These are phyloP conservation scores for Talaromyces sp. DNA, from an alignment of 2,329 filamentous ascomycete species.

Conservation along the genomic window DNA sequence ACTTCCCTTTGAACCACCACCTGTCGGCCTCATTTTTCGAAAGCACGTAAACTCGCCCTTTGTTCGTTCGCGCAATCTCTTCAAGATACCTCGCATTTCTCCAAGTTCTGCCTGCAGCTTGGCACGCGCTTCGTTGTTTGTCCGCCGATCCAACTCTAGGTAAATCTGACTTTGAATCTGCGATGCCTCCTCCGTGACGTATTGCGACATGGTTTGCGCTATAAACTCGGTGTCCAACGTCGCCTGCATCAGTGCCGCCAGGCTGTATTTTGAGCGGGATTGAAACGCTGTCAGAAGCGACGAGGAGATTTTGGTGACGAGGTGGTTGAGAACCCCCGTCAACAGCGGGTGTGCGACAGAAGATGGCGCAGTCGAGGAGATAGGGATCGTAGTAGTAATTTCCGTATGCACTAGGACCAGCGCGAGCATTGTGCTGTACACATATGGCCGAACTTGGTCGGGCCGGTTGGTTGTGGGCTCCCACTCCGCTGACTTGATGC, in stretches of 20 bases:
- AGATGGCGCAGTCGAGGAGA: constrained; percentile 67
- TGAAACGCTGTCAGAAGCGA: constrained; percentile 80
- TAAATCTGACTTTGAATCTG: constrained; percentile 88
- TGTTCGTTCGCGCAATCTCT: constrained; percentile 74
- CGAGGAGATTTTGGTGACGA: constrained; percentile 75
- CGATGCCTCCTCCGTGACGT: constrained; percentile 76
- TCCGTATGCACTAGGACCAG: constrained; percentile 91
- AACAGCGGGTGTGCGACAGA: constrained; percentile 64
- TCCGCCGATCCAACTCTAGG: constrained; percentile 80
- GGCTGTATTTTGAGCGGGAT: constrained; percentile 62
- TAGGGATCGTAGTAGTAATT: constrained; percentile 68
- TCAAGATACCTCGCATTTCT: constrained; percentile 82
- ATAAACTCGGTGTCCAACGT: constrained; percentile 97
- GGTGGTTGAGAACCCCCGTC: constrained; percentile 73
- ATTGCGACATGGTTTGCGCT: constrained; percentile 85
- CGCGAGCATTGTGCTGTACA: constrained; percentile 79
- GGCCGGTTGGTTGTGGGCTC: constrained; percentile 58
- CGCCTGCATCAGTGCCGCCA: constrained; percentile 88
- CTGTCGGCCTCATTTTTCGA: constrained; percentile 53
- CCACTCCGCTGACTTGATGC: constrained; percentile 70
- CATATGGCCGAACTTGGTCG: constrained; percentile 74
- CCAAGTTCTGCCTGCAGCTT: constrained; percentile 80
- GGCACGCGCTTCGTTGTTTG: constrained; percentile 78
- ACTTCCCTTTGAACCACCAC: constrained; percentile 4
- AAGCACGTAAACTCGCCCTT: constrained; percentile 87